A percentile compares a stretch with the other conserved stretches of the same genome.
phyloP scores from a whole-genome alignment of 352 stramenopile genomes.

The Pythium phragmitis region DNA sequence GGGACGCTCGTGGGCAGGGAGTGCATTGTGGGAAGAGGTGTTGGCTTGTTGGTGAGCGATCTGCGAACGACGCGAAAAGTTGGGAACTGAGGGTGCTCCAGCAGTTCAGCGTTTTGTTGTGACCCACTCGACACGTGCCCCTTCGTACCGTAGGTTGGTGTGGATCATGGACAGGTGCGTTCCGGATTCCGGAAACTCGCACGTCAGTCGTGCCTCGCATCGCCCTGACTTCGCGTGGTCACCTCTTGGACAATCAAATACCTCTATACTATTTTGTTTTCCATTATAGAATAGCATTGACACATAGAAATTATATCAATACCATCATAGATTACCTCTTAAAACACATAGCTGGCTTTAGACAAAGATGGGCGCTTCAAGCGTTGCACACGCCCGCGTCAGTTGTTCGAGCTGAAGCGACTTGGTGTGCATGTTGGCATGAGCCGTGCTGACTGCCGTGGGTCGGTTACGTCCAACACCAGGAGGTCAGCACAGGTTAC shows the following conservation, averaged over 20 bases:
- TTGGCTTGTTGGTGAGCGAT: neutral
- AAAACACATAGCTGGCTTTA: neutral
- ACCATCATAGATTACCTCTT: neutral
- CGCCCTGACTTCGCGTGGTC: slow-evolving; percentile 13
- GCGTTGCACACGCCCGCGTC: slow-evolving; percentile 12
- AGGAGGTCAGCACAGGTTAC: neutral
- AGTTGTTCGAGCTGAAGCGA: slow-evolving; percentile 13
- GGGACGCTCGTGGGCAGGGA: slow-evolving; percentile 13
- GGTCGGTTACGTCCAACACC: neutral
- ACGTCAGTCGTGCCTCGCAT: slow-evolving; percentile 20
- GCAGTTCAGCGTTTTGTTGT: neutral
- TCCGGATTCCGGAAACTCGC: slow-evolving; percentile 16
- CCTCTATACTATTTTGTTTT: neutral
- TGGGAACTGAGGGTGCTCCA: slow-evolving; percentile 11
- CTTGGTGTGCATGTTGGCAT: slow-evolving; percentile 20
- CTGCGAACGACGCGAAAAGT: slow-evolving; percentile 6
- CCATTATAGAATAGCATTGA: neutral
- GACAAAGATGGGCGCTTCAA: slow-evolving; percentile 12
- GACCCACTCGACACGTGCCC: slow-evolving; percentile 13
- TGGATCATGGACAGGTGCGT: slow-evolving; percentile 6
- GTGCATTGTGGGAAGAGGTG: slow-evolving; percentile 13
- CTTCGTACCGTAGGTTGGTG: slow-evolving; percentile 12
- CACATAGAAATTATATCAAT: neutral
- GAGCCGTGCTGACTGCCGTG: neutral
- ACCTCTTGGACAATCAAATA: neutral